Percentiles rank a stretch among this genome's conserved stretches.
Conservation (phyloP, 2,329 filamentous ascomycete species). For the Arthroderma sp. region DNA sequence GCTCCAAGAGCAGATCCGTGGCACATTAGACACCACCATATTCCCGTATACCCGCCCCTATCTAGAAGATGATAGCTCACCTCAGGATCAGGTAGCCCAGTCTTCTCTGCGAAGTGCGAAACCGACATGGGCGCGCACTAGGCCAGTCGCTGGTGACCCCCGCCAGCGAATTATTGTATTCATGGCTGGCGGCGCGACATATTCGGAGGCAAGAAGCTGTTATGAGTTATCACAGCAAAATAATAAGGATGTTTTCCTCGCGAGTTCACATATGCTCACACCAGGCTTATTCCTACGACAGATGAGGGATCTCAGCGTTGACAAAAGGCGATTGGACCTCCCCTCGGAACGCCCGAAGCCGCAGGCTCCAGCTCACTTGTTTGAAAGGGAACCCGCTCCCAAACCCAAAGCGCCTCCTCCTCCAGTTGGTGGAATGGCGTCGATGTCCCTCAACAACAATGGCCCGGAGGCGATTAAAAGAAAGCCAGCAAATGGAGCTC, state of each 20-base stretch:
- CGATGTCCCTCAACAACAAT: constrained; percentile 28
- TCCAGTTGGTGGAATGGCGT: constrained; percentile 23
- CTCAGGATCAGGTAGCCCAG: constrained; percentile 44
- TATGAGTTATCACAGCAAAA: constrained; percentile 68
- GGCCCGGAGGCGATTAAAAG: constrained; percentile 19
- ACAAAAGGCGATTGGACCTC: constrained; percentile 64
- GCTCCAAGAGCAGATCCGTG: constrained; percentile 60
- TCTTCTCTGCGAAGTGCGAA: constrained; percentile 81
- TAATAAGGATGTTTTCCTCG: constrained; percentile 72
- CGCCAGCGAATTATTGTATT: constrained; percentile 86
- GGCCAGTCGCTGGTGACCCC: constrained; percentile 63
- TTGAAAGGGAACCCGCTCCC: constrained; percentile 55
- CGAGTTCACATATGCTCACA: constrained; percentile 84
- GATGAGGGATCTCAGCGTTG: constrained; percentile 63
- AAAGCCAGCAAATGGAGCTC: constrained; percentile 7
- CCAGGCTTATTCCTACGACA: constrained; percentile 74
- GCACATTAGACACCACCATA: constrained; percentile 50
- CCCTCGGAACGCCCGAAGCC: constrained; percentile 68
- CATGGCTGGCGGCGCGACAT: constrained; percentile 89
- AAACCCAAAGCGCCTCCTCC: constrained; percentile 37
- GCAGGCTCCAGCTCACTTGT: constrained; percentile 75
- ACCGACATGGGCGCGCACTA: constrained; percentile 85
- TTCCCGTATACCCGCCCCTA: constrained; percentile 68
- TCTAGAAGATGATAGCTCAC: constrained; percentile 34
- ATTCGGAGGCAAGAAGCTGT: constrained; percentile 76